phyloP scores from a whole-genome alignment of 2,329 filamentous ascomycete species.

The Coccinonectria pachysandricola region DNA sequence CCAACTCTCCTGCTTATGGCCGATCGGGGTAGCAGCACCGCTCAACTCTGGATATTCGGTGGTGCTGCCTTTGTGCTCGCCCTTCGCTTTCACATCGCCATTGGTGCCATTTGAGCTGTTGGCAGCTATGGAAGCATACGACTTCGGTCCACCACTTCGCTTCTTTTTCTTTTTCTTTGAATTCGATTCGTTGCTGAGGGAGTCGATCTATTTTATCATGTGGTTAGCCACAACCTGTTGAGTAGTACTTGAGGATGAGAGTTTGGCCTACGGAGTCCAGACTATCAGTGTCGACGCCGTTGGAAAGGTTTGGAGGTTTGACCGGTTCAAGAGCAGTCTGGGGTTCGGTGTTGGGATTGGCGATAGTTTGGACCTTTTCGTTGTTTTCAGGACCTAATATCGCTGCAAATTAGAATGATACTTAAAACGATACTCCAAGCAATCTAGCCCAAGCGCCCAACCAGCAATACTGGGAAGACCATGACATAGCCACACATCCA shows the following conservation, averaged over 20 bases:
- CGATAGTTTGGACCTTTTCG: slow-evolving; percentile 14
- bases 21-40: slow-evolving; percentile 7
- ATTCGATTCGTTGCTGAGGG: too few species aligned
- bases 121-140: slow-evolving; percentile 13
- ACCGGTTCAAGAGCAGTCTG: too few species aligned
- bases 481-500: too few species aligned
- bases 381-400: slow-evolving; percentile 5
- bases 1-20: slow-evolving; percentile 23
- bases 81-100: slow-evolving; percentile 3
- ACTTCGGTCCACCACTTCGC: slow-evolving; percentile 12
- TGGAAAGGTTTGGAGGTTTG: slow-evolving; percentile 5
- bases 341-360: slow-evolving; percentile 10
- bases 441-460: too few species aligned
- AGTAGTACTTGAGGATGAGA: background rate
- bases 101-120: slow-evolving; percentile 5
- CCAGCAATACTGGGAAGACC: too few species aligned
- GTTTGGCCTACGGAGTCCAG: slow-evolving; percentile 2
- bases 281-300: too few species aligned
- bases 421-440: too few species aligned
- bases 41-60: slow-evolving; percentile 23
- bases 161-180: too few species aligned
- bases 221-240: too few species aligned
- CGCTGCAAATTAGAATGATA: too few species aligned
- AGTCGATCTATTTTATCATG: too few species aligned
- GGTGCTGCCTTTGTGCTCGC: slow-evolving; percentile 7